Conservation (phyloP, 352 stramenopile species). For the Pythium vanterpoolii region DNA sequence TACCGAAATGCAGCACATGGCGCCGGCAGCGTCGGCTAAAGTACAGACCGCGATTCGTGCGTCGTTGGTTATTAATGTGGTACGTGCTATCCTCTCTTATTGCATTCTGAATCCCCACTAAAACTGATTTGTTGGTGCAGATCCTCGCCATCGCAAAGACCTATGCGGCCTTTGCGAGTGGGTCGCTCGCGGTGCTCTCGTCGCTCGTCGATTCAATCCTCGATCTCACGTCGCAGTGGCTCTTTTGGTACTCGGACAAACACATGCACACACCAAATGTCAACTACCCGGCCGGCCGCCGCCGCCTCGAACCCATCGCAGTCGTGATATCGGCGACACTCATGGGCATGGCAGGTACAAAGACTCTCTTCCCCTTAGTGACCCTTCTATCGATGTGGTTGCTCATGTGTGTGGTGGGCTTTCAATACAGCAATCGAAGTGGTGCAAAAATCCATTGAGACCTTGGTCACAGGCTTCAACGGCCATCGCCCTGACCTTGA, state of each 20-base stretch:
- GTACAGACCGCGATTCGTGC: conserved; percentile 70
- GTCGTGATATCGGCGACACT: conserved; percentile 96
- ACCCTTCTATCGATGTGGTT: background rate
- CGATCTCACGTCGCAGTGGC: conserved; percentile 91
- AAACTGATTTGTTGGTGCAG: conserved; percentile 17
- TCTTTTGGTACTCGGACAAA: conserved; percentile 95
- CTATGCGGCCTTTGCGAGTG: conserved; percentile 78
- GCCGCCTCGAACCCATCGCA: conserved; percentile 92
- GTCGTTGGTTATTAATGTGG: conserved; percentile 70
- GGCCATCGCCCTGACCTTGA: conserved; percentile 63
- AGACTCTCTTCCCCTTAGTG: background rate
- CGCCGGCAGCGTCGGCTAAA: conserved; percentile 35
- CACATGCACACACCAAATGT: conserved; percentile 84
- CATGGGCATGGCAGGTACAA: conserved; percentile 92
- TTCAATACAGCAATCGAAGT: conserved; percentile 85
- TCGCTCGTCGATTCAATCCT: conserved; percentile 93
- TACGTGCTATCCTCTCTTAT: conserved; percentile 23
- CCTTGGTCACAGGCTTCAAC: conserved; percentile 67
- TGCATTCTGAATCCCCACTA: background rate
- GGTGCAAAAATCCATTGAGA: conserved; percentile 89
- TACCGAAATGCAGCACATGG: conserved; percentile 39
- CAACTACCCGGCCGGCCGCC: conserved; percentile 92
- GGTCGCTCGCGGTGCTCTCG: conserved; percentile 92
- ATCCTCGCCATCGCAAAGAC: conserved; percentile 63
- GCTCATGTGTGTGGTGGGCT: background rate